Base-by-base conservation (phyloP, 108 stramenopile species). In the Aurantiochytrium sp. region DNA sequence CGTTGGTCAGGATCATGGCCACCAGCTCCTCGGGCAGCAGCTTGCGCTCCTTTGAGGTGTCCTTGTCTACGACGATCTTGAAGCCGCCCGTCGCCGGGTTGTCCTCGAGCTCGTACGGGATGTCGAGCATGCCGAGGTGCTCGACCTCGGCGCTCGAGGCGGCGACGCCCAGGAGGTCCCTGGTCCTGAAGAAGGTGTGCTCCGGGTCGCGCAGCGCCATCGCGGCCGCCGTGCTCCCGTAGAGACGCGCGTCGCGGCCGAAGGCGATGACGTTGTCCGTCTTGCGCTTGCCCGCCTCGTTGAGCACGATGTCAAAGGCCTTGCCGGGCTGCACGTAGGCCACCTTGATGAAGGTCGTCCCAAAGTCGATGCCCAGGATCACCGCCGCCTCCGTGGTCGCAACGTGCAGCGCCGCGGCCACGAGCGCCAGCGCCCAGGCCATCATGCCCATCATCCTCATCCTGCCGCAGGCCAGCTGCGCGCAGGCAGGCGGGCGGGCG, bases 311-410 rank as follows among this genome's bases (percentile, higher is more conserved):
- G 89, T 86, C 54, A 53, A 88, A 88, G 21, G 97, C 97, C 55
- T 95, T 95, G 69, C 97, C 97, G 85, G 97, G 96, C 88, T 97
- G 95, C 69, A 99, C 98, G 68, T 98, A 92, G 19, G 96, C 97
- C 31, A 99, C 97, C 90, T 99, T 99, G 97, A 98, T 98, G 95
- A 96, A 98, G 85, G 97, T 93, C 55, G 94, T 94, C 27, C 98
- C 98, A 69, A 99, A 92, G 91, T 99, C 99, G 54, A 99, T 95
- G 85, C 99, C 99, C 37, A 99, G 92, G 87, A 99, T 41, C 15
- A 86, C 45, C 36, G 85, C 88, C 21, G 53, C 85, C 30, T 54
- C 53, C 19, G 24, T 17, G 34, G 85, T 8, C 15, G 6, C 0
- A 2, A 53, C 85, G 32, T 6, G 8, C 21, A 32, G 27, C 85